Evolutionary conservation across 495 filamentous ascomycete genomes (phyloP).

Genomic region (Chaetomium tenue): DNA sequence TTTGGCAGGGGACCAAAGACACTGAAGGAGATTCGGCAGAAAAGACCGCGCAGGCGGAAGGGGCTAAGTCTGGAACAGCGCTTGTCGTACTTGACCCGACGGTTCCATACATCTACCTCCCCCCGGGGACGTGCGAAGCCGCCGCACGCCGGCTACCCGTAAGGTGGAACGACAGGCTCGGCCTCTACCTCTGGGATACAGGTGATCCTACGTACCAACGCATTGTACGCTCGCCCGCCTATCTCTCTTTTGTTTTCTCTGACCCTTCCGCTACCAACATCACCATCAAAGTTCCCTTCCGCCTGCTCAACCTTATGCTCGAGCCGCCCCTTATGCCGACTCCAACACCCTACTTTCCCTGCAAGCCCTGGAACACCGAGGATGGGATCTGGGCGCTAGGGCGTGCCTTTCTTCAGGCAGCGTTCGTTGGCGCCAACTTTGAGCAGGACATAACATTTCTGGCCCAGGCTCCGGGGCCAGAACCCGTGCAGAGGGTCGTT

Average conservation of each 20-base stretch:
- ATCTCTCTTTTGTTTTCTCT: constrained; percentile 28
- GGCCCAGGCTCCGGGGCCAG: neutral
- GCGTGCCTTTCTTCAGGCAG: neutral
- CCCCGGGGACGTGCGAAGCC: constrained; percentile 43
- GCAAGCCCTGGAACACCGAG: neutral
- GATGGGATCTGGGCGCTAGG: neutral
- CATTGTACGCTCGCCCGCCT: neutral
- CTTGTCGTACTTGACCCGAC: neutral
- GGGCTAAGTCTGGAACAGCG: neutral
- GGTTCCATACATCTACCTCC: constrained; percentile 42
- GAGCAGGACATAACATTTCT: neutral
- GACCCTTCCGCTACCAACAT: constrained; percentile 32
- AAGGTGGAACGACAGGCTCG: constrained; percentile 31
- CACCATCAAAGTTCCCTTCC: constrained; percentile 51
- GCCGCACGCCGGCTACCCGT: constrained; percentile 47
- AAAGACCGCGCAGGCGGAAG: neutral
- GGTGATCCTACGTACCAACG: neutral
- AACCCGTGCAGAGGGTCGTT: neutral
- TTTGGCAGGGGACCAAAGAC: neutral
- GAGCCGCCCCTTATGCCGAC: constrained; percentile 10
- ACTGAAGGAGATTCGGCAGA: neutral
- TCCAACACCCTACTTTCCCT: neutral
- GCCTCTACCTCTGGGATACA: constrained; percentile 48
- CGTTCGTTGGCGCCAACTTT: neutral
- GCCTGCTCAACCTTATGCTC: constrained; percentile 50